Conservation (phyloP, 2,329 filamentous ascomycete species). For the Colletotrichum sp. region DNA sequence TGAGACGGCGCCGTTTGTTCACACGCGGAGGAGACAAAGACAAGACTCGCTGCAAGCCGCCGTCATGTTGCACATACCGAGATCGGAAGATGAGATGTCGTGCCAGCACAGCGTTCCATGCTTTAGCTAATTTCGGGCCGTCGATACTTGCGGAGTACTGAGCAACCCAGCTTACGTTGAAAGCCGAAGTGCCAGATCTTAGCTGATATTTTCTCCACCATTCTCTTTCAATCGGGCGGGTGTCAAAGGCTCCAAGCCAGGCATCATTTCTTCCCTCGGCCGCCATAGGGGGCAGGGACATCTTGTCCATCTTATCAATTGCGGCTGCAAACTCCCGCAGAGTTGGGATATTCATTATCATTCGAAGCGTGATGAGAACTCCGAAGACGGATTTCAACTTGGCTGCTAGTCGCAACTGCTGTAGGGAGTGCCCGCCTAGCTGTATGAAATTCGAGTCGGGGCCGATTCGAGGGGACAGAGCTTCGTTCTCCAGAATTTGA, state of each 20-base stretch:
- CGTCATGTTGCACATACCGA: not conserved
- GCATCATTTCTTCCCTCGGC: not conserved
- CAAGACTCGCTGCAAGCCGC: not conserved
- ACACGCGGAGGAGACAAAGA: not conserved
- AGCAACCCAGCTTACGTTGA: slow-evolving; percentile 30
- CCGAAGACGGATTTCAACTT: not conserved
- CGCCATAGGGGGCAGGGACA: not conserved
- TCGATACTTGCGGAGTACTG: slow-evolving; percentile 11
- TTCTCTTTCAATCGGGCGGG: not conserved
- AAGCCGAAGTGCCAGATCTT: slow-evolving; percentile 23
- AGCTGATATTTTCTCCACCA: not conserved
- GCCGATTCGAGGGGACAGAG: not conserved
- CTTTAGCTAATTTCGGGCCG: slow-evolving; percentile 15
- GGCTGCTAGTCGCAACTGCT: slow-evolving; percentile 24
- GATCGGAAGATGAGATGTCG: slow-evolving; percentile 13
- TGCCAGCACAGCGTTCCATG: slow-evolving; percentile 25
- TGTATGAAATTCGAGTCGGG: slow-evolving; percentile 26
- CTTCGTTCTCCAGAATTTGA: slow-evolving; percentile 16
- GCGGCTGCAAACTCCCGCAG: not conserved
- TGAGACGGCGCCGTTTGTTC: not conserved
- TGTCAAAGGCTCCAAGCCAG: not conserved
- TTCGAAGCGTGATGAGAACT: slow-evolving; percentile 14
- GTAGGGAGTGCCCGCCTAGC: slow-evolving; percentile 32
- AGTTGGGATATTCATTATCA: slow-evolving; percentile 19
- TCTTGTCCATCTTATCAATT: not conserved